Percentiles rank a stretch among this genome's conserved stretches.
Conservation (phyloP, 2,329 filamentous ascomycete species). For the Aspergillus pseudotamarii region DNA sequence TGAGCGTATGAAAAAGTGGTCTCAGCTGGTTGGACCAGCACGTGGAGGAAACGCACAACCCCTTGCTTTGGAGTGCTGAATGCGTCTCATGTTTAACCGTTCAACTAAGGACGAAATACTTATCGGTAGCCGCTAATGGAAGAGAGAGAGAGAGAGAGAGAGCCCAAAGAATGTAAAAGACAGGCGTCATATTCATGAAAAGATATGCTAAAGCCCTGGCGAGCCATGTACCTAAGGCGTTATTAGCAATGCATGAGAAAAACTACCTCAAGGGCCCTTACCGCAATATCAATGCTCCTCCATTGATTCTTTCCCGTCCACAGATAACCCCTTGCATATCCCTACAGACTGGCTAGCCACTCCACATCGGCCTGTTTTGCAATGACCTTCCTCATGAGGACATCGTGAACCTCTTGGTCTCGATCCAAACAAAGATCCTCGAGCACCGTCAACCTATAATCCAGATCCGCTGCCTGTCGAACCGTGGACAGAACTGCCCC, state of each 20-base stretch:
- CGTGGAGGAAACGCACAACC: background rate
- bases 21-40: background rate
- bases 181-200: background rate
- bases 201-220: background rate
- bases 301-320: background rate
- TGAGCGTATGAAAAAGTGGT: background rate
- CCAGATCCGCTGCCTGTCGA: conserved; percentile 39
- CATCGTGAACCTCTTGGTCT: conserved; percentile 34
- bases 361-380: conserved; percentile 32
- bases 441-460: conserved; percentile 39
- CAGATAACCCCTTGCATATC: background rate
- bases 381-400: conserved; percentile 40
- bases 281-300: background rate
- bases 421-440: conserved; percentile 40
- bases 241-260: background rate
- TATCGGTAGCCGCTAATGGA: background rate
- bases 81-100: background rate
- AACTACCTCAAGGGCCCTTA: background rate
- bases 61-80: background rate
- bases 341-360: conserved; percentile 27
- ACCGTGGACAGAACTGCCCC: conserved; percentile 44
- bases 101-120: background rate
- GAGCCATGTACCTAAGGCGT: background rate
- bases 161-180: background rate
- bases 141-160: too few relatives aligned